A percentile compares a stretch with the other conserved stretches of the same genome.
Conservation (phyloP, 164 flowering plant species). For the Chloranthus sessilifolius region DNA sequence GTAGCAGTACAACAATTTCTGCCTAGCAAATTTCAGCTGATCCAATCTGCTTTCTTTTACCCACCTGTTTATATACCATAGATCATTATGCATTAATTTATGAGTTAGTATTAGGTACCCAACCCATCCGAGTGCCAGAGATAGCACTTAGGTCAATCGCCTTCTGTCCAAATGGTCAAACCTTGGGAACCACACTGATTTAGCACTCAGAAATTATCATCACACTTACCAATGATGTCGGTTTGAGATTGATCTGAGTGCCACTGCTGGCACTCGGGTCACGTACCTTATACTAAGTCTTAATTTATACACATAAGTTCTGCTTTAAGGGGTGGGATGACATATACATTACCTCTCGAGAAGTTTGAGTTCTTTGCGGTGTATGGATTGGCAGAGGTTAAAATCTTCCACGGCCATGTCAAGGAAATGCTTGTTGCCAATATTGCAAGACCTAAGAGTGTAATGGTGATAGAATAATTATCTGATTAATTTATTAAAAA, state of each 20-base stretch:
- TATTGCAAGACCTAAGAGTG: constrained; percentile 37
- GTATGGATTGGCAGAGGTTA: constrained; percentile 42
- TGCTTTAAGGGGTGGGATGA: background rate
- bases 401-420: constrained; percentile 53
- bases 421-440: constrained; percentile 31
- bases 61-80: constrained; percentile 54
- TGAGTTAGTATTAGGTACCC: no score
- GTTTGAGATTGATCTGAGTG: no score
- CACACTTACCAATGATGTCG: no score
- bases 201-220: no score
- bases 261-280: no score
- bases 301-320: background rate
- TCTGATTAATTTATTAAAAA: background rate
- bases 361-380: constrained; percentile 39
- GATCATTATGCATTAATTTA: background rate
- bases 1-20: constrained; percentile 60
- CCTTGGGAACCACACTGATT: no score
- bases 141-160: no score
- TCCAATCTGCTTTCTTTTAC: constrained; percentile 57
- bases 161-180: no score
- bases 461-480: no score
- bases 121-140: no score
- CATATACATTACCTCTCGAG: constrained; percentile 44
- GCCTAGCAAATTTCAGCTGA: constrained; percentile 76
- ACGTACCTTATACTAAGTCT: no score